A percentile compares a stretch with the other conserved stretches of the same genome.
phyloP scores from a whole-genome alignment of 129 eudicot species.

The Escallonia rubra region DNA sequence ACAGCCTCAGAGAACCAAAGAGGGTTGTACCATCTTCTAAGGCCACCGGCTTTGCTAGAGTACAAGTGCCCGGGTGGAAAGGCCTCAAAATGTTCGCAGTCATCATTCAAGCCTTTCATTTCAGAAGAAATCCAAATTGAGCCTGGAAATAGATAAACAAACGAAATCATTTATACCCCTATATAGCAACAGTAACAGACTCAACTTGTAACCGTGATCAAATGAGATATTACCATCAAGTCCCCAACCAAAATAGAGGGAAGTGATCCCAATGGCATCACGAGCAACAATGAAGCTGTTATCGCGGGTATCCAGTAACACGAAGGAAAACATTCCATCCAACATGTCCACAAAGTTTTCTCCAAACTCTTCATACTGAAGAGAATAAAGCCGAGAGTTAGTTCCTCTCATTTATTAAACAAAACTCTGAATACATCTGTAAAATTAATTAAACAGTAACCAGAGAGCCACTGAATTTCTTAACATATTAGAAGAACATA shows the following conservation, averaged over 20 bases:
- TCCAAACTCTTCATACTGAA: conserved; percentile 81
- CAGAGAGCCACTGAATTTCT: neutral
- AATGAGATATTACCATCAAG: conserved; percentile 55
- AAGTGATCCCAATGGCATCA: conserved; percentile 84
- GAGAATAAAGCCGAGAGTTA: conserved; percentile 6
- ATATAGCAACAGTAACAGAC: neutral
- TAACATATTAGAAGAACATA: neutral
- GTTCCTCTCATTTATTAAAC: neutral
- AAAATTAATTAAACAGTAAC: neutral
- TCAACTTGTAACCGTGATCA: neutral
- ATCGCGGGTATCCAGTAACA: conserved; percentile 71
- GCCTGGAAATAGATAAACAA: conserved; percentile 23
- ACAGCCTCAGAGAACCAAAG: conserved; percentile 78
- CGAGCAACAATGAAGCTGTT: conserved; percentile 85
- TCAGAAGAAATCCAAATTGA: conserved; percentile 92
- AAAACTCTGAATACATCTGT: neutral
- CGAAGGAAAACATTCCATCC: conserved; percentile 94
- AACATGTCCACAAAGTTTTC: conserved; percentile 80
- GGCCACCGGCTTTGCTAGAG: conserved; percentile 66
- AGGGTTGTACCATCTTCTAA: conserved; percentile 90
- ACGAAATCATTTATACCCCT: neutral
- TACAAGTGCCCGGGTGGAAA: conserved; percentile 92
- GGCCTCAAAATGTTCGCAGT: conserved; percentile 82
- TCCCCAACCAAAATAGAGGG: conserved; percentile 95
- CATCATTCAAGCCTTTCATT: conserved; percentile 75